These are phyloP conservation scores for Wickerhamomyces rabaulensis DNA, from an alignment of 805 yeast species.

Conservation along the genomic window DNA sequence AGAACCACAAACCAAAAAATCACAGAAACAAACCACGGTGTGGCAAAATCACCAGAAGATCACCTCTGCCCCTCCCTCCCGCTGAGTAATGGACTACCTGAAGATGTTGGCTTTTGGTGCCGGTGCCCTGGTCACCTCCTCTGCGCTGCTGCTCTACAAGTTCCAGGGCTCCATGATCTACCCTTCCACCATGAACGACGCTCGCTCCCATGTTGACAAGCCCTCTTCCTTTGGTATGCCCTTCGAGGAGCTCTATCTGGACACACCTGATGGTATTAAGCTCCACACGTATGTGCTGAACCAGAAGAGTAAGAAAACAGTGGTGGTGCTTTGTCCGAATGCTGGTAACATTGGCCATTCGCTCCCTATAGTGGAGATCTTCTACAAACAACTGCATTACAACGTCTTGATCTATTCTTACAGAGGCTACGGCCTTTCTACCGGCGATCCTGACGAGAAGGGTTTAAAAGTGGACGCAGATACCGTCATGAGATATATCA, in stretches of 20 bases:
- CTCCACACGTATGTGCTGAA: constrained; percentile 65
- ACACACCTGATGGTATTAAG: constrained; percentile 64
- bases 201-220: constrained; percentile 62
- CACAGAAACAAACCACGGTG: too few relatives aligned
- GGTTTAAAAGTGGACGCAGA: constrained; percentile 85
- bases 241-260: constrained; percentile 54
- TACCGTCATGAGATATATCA: constrained; percentile 57
- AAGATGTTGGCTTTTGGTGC: not conserved
- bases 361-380: constrained; percentile 69
- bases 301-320: constrained; percentile 56
- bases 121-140: not conserved
- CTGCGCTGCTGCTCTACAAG: constrained; percentile 43
- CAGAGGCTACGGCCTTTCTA: constrained; percentile 83
- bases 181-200: constrained; percentile 77
- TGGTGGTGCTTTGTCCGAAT: constrained; percentile 80
- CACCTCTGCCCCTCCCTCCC: too few relatives aligned
- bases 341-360: constrained; percentile 96
- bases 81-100: not conserved
- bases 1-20: too few relatives aligned
- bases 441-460: constrained; percentile 68
- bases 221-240: constrained; percentile 68
- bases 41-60: too few relatives aligned
- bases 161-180: constrained; percentile 70
- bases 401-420: constrained; percentile 85
- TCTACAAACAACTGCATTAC: constrained; percentile 56